Conservation (phyloP, 805 yeast species). For the Suhomyces prunicola region DNA sequence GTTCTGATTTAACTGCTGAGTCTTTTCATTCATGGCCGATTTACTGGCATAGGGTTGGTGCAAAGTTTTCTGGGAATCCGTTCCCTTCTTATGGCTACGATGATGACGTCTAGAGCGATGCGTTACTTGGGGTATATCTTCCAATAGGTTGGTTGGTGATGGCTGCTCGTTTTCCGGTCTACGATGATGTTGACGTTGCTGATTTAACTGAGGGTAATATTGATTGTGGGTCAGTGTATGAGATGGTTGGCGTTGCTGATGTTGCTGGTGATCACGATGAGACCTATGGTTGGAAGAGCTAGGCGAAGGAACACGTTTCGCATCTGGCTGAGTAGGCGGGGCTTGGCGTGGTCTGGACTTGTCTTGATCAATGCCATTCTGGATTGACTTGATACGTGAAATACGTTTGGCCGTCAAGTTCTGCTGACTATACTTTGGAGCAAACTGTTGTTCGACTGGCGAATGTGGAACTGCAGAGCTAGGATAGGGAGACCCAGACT, state of each 20-base stretch:
- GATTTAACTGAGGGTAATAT: constrained; percentile 2
- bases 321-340: constrained; percentile 9
- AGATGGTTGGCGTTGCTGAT: background rate
- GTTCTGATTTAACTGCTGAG: constrained; percentile 38
- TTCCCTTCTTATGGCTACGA: constrained; percentile 1
- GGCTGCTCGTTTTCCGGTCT: background rate
- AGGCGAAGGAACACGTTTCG: constrained; percentile 11
- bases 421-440: constrained; percentile 6
- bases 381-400: constrained; percentile 8
- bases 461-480: constrained; percentile 10
- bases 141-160: background rate
- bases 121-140: background rate
- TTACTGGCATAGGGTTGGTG: constrained; percentile 9
- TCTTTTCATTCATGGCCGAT: constrained; percentile 19
- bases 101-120: constrained; percentile 6
- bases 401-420: constrained; percentile 6
- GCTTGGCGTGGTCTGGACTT: constrained; percentile 9
- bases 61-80: constrained; percentile 1
- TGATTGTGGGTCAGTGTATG: background rate
- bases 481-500: constrained; percentile 22
- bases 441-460: constrained; percentile 8
- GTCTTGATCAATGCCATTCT: constrained; percentile 4
- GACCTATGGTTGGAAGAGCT: constrained; percentile 5
- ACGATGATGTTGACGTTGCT: constrained; percentile 2
- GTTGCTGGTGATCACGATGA: constrained; percentile 1